phyloP scores from a whole-genome alignment of 2,329 filamentous ascomycete species.

The Chaetomium sp. region DNA sequence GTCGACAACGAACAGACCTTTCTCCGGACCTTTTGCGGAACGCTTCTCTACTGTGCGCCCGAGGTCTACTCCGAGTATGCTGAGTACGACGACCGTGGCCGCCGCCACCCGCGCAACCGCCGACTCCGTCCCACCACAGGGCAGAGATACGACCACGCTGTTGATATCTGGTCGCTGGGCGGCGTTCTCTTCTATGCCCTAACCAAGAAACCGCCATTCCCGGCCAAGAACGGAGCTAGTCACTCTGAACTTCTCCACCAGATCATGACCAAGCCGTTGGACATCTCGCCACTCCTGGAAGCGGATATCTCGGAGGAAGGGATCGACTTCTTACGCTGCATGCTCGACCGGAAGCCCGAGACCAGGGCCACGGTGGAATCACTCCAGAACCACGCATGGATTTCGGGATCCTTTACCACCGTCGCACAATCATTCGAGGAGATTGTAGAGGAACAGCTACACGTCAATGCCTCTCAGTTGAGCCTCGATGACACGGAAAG shows the following conservation, averaged over 20 bases:
- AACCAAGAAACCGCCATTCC: conserved; percentile 79
- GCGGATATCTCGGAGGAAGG: conserved; percentile 64
- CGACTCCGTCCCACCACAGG: conserved; percentile 56
- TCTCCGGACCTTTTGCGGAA: conserved; percentile 94
- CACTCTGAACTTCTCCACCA: conserved; percentile 79
- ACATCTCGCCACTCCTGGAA: conserved; percentile 64
- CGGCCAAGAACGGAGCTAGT: conserved; percentile 72
- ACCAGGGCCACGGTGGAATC: conserved; percentile 72
- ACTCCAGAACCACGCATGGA: conserved; percentile 74
- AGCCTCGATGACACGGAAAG: conserved; percentile 55
- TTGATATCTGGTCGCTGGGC: conserved; percentile 95
- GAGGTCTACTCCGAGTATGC: conserved; percentile 83
- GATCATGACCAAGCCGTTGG: conserved; percentile 78
- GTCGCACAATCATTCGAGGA: conserved; percentile 58
- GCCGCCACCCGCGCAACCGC: conserved; percentile 63
- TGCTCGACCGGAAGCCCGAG: conserved; percentile 80
- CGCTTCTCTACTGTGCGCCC: conserved; percentile 90
- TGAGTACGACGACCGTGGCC: conserved; percentile 70
- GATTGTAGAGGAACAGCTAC: conserved; percentile 61
- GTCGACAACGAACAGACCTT: conserved; percentile 89
- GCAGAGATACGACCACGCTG: conserved; percentile 82
- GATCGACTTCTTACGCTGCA: conserved; percentile 73
- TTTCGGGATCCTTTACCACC: conserved; percentile 45
- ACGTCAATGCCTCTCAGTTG: conserved; percentile 63
- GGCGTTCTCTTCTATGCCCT: conserved; percentile 88